Conservation (phyloP, 495 filamentous ascomycete species). For the Platismatia glauca region DNA sequence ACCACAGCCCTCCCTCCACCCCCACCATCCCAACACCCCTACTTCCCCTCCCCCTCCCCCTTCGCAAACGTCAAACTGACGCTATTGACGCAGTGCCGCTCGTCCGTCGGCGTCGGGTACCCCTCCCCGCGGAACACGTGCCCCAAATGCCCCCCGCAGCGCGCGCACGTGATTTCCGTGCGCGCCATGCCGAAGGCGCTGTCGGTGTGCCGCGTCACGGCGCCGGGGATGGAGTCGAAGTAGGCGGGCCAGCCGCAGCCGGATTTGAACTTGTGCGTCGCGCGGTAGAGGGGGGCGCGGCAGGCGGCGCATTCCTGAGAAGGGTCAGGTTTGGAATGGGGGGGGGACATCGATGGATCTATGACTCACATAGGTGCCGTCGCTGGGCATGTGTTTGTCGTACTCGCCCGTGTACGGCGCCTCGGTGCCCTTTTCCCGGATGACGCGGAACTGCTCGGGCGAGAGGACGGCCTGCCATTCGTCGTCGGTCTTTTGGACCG, state of each 20-base stretch:
- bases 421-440: constrained; percentile 89
- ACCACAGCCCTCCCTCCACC: background rate
- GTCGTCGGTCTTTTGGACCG: constrained; percentile 66
- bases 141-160: constrained; percentile 91
- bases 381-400: constrained; percentile 68
- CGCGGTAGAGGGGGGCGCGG: constrained; percentile 78
- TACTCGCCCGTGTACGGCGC: constrained; percentile 68
- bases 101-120: constrained; percentile 80
- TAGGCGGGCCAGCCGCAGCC: constrained; percentile 98
- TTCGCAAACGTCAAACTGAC: constrained; percentile 76
- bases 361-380: constrained; percentile 42
- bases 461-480: constrained; percentile 80
- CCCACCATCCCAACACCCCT: background rate
- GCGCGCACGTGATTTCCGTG: constrained; percentile 86
- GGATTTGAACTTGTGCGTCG: constrained; percentile 86
- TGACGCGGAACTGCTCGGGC: constrained; percentile 85
- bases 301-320: constrained; percentile 77
- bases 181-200: constrained; percentile 69
- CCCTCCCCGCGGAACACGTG: constrained; percentile 98
- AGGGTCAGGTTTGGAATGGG: too few relatives aligned
- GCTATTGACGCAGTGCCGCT: constrained; percentile 96
- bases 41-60: background rate
- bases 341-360: background rate
- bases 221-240: constrained; percentile 85
- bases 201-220: constrained; percentile 74